phyloP scores from a whole-genome alignment of 2,329 filamentous ascomycete genomes.

The Rhynchosporium agropyri region DNA sequence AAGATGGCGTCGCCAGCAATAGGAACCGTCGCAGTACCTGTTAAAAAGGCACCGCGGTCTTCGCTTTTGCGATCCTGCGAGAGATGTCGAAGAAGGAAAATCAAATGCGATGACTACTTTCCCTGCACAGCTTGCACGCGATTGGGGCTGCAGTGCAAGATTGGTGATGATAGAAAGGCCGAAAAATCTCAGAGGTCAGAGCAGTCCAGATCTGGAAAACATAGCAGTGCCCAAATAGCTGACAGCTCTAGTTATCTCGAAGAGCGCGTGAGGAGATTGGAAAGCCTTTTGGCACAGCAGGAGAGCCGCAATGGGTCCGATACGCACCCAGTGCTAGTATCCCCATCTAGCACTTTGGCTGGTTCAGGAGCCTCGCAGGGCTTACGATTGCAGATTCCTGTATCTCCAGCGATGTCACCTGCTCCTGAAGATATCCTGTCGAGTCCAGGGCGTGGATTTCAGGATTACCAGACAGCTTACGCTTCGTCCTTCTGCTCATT shows the following conservation, averaged over 20 bases:
- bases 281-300: constrained; percentile 18
- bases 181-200: constrained; percentile 12
- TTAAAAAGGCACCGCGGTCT: constrained; percentile 14
- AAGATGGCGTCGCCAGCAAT: constrained; percentile 8
- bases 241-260: constrained; percentile 7
- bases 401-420: constrained; percentile 1
- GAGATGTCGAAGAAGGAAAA: constrained; percentile 14
- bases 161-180: constrained; percentile 8
- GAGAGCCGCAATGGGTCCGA: constrained; percentile 2
- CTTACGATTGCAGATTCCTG: constrained; percentile 14
- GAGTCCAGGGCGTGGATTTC: background rate
- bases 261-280: constrained; percentile 14
- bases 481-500: constrained; percentile 9
- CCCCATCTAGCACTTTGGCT: background rate
- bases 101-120: constrained; percentile 14
- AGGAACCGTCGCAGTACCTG: background rate
- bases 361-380: background rate
- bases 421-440: background rate
- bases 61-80: constrained; percentile 13
- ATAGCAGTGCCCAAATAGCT: background rate
- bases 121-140: constrained; percentile 16
- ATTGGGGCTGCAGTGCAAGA: constrained; percentile 10
- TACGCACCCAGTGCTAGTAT: background rate
- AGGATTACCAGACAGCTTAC: background rate
- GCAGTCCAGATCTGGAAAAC: background rate